These are phyloP conservation scores for Poa pratensis DNA, from an alignment of 176 grass and related monocot species.

Conservation along the genomic window DNA sequence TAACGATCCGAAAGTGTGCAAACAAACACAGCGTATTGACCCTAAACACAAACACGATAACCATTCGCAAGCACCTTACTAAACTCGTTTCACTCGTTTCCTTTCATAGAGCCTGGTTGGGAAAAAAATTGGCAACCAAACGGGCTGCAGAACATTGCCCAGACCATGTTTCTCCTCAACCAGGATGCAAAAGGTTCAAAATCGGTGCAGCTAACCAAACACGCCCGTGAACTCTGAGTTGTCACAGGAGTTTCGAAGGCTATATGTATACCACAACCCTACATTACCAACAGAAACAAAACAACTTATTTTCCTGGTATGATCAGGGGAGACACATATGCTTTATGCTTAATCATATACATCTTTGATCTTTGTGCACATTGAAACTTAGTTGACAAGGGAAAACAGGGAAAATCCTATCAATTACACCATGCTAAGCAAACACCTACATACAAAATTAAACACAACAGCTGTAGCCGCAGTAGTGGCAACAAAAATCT, in stretches of 20 bases:
- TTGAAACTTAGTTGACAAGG: conserved; percentile 3
- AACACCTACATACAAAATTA: conserved; percentile 28
- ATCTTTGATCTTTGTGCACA: conserved; percentile 3
- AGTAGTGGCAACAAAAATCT: conserved; percentile 27
- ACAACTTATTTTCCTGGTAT: background rate
- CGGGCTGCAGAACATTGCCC: too few relatives aligned
- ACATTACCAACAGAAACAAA: background rate
- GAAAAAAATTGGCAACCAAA: too few relatives aligned
- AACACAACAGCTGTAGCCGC: conserved; percentile 16
- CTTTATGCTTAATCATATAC: conserved; percentile 7
- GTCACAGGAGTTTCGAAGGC: background rate
- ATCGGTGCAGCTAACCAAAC: too few relatives aligned
- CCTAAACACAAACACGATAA: too few relatives aligned
- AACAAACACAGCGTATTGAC: too few relatives aligned
- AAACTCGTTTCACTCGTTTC: too few relatives aligned
- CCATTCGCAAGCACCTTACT: too few relatives aligned
- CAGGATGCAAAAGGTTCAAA: too few relatives aligned
- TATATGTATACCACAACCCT: conserved; percentile 2
- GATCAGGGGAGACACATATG: background rate
- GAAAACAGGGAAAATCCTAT: background rate
- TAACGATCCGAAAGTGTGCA: too few relatives aligned
- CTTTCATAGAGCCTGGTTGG: too few relatives aligned
- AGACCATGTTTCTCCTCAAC: too few relatives aligned
- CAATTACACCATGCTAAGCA: conserved; percentile 29
- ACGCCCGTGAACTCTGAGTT: background rate